Evolutionary conservation across 1,139 yeast species (phyloP).

Genomic region (Saccharomyces hybrid): DNA sequence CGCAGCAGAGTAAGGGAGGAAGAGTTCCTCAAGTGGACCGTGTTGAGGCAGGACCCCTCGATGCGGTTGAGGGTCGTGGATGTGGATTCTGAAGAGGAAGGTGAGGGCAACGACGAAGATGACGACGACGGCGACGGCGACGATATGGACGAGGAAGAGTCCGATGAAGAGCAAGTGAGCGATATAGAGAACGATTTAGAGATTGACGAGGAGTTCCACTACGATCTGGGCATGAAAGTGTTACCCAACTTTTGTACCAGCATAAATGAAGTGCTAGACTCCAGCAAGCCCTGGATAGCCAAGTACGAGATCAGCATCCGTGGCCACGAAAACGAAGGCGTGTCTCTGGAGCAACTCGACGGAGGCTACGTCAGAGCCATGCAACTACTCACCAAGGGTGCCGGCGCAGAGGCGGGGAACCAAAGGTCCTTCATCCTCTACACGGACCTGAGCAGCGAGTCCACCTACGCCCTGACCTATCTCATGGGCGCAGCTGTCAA

Average conservation of each 20-base stretch:
- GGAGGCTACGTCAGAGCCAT: conserved; percentile 26
- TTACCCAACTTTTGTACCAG: conserved; percentile 28
- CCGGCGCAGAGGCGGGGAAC: conserved; percentile 13
- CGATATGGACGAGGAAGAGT: conserved; percentile 31
- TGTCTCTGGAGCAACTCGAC: conserved; percentile 15
- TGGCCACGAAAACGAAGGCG: conserved; percentile 5
- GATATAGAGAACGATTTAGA: conserved; percentile 35
- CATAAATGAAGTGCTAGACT: conserved; percentile 25
- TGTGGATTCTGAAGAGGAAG: conserved; percentile 22
- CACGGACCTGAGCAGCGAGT: conserved; percentile 78
- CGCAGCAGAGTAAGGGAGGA: conserved; percentile 22
- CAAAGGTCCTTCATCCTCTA: conserved; percentile 53
- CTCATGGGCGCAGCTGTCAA: conserved; percentile 78
- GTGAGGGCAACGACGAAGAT: conserved; percentile 7
- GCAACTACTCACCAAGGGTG: conserved; percentile 15
- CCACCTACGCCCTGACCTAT: conserved; percentile 83
- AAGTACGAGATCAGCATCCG: conserved; percentile 11
- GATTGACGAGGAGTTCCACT: conserved; percentile 28
- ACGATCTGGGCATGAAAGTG: conserved; percentile 29
- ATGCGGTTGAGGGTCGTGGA: conserved; percentile 36
- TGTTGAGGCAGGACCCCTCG: conserved; percentile 5
- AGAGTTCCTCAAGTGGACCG: conserved; percentile 29
- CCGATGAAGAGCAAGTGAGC: conserved; percentile 33
- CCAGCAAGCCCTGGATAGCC: conserved; percentile 24
- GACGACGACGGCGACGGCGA: conserved; percentile 16